Evolutionary conservation across 2,329 filamentous ascomycete genomes (phyloP), one percentile per base, ranked within the genome.

Genomic region (Periconia sp.): DNA sequence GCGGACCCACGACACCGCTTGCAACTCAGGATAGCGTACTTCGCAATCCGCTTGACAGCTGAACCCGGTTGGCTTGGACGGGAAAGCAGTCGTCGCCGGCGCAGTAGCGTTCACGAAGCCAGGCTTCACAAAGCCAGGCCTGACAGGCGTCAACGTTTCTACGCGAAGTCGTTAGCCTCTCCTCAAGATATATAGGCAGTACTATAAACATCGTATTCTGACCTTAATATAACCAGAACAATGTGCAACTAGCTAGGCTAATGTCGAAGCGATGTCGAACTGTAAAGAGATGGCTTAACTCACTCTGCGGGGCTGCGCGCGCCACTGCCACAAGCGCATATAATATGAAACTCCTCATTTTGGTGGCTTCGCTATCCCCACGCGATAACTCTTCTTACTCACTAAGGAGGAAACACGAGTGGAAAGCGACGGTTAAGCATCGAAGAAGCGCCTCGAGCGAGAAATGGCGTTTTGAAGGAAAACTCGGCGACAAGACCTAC

Each of bases 1-100:
- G 17, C 55, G 58, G 15, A 64, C 50, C 63, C 62, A 66, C 30
- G 51, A 57, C 6, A 62, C 40, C 1, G 51, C 53, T 33, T 35
- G 47, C 10, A 41, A 23, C 48, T 56, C 50, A n/a, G 54, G 51
- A 18, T 56, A 56, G 14, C 43, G 46, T 14, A 56, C 51, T 6
- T 35, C 18, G 41, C 50, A 56, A 10, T 35, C 33, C 23, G 51
- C 54, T n/a, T 41, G 41, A 33, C 54, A 56, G 1, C 13, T 45
- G 15, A 48, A 43, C 6, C 27, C 48, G 6, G 50, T 54, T 19
- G 54, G 48, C 41, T 41, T 49, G 15, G 54, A 47, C 13, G 30
- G 45, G 30, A 48, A 37, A 18, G 42, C 18, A 14, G 42, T 8
- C 3, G 42, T 44, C 13, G 42, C 19, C 27, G 42, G 3, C 17